These are phyloP conservation scores for Teunomyces pallodes DNA, from an alignment of 805 yeast genomes.

Conservation along the genomic window DNA sequence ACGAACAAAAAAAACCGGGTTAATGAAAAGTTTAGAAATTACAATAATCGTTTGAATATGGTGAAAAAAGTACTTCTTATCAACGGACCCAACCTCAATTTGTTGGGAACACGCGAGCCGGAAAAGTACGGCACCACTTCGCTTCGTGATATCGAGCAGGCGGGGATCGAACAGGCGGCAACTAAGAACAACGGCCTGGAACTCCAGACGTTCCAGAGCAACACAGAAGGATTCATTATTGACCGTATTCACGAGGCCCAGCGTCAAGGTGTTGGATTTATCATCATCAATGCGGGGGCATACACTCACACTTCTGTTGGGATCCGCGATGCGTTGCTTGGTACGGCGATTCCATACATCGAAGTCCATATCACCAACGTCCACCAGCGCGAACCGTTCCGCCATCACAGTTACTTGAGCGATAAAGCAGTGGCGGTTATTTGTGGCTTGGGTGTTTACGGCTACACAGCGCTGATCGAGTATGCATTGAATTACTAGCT, in stretches of 20 bases:
- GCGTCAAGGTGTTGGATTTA: conserved; percentile 40
- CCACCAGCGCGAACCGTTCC: conserved; percentile 50
- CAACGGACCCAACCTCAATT: conserved; percentile 50
- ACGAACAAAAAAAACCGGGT: no score
- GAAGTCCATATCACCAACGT: conserved; percentile 53
- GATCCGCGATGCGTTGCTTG: conserved; percentile 48
- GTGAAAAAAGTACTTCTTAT: conserved; percentile 43
- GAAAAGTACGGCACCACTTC: conserved; percentile 51
- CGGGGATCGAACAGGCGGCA: conserved; percentile 32
- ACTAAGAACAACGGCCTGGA: conserved; percentile 29
- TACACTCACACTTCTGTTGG: conserved; percentile 53
- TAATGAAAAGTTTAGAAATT: neutral
- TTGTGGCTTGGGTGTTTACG: conserved; percentile 42
- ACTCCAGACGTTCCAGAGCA: conserved; percentile 38
- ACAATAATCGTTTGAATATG: conserved; percentile 16
- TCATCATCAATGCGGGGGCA: conserved; percentile 52
- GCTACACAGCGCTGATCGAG: conserved; percentile 40
- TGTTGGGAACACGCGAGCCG: conserved; percentile 50
- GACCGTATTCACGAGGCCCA: conserved; percentile 49
- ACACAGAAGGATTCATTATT: conserved; percentile 46
- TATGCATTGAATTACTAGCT: conserved; percentile 36
- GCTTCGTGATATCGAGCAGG: conserved; percentile 40
- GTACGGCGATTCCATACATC: conserved; percentile 48
- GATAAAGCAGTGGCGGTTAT: conserved; percentile 49
- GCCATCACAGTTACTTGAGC: conserved; percentile 48